Percentiles rank a stretch among this genome's conserved stretches.
These are phyloP conservation scores for Monosporascus sp. DNA, from an alignment of 2,329 filamentous ascomycete genomes.

Conservation along the genomic window DNA sequence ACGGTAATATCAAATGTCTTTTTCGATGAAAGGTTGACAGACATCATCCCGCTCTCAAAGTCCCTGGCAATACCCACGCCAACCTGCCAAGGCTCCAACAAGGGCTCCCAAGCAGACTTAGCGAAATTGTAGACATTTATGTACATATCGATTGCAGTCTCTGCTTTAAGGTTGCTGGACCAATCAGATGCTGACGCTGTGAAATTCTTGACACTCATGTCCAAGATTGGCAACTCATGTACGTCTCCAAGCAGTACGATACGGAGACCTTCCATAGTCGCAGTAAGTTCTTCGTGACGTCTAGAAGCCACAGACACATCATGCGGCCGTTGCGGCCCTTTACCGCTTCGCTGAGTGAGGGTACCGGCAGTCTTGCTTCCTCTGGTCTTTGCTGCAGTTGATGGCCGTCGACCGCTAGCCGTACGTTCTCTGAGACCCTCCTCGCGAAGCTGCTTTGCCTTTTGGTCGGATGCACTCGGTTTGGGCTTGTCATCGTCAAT, in stretches of 20 bases:
- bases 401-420: slow-evolving; percentile 51
- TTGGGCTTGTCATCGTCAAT: slow-evolving; percentile 47
- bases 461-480: slow-evolving; percentile 43
- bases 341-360: slow-evolving; percentile 20
- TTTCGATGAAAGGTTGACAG: slow-evolving; percentile 80
- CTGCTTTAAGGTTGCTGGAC: slow-evolving; percentile 81
- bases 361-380: slow-evolving; percentile 31
- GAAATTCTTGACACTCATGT: slow-evolving; percentile 89
- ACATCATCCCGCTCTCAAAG: slow-evolving; percentile 66
- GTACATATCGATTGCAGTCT: slow-evolving; percentile 88
- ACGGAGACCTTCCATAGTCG: slow-evolving; percentile 80
- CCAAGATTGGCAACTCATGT: slow-evolving; percentile 91
- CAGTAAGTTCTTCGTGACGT: slow-evolving; percentile 71
- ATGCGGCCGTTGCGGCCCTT: slow-evolving; percentile 24
- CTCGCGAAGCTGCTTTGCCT: slow-evolving; percentile 48
- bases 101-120: slow-evolving; percentile 95
- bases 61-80: slow-evolving; percentile 83
- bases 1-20: slow-evolving; percentile 89
- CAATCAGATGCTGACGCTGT: slow-evolving; percentile 81
- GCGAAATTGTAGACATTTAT: slow-evolving; percentile 98
- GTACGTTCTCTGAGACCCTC: slow-evolving; percentile 50
- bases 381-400: slow-evolving; percentile 41
- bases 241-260: slow-evolving; percentile 92
- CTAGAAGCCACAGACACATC: slow-evolving; percentile 26
- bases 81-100: slow-evolving; percentile 95